Evolutionary conservation across 257 asterid genomes (phyloP).

Genomic region (Salvia splendens): DNA sequence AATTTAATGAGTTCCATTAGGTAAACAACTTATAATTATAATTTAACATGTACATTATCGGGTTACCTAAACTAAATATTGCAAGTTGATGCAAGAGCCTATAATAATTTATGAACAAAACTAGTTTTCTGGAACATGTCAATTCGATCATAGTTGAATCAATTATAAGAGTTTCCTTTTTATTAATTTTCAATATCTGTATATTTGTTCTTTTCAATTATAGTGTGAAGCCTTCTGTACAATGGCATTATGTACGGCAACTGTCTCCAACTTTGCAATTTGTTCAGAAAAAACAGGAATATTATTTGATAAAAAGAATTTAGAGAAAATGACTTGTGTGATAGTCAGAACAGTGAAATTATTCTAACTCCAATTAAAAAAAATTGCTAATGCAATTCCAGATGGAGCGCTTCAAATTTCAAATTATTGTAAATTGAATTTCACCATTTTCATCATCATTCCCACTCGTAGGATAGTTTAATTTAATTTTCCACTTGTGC

Average conservation of each 20-base stretch:
- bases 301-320: background rate
- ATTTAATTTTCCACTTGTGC: slow-evolving; percentile 24
- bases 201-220: background rate
- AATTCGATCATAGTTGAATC: too few relatives aligned
- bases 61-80: too few relatives aligned
- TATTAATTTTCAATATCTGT: background rate
- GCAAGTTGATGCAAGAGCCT: too few relatives aligned
- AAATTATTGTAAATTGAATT: slow-evolving; percentile 3
- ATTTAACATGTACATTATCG: too few relatives aligned
- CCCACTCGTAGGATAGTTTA: slow-evolving; percentile 3
- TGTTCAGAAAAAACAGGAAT: slow-evolving; percentile 4
- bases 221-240: slow-evolving; percentile 6
- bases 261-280: slow-evolving; percentile 22
- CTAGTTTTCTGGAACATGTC: too few relatives aligned
- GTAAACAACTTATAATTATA: too few relatives aligned
- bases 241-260: slow-evolving; percentile 18
- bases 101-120: too few relatives aligned
- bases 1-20: too few relatives aligned
- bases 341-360: slow-evolving; percentile 15
- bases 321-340: slow-evolving; percentile 18
- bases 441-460: slow-evolving; percentile 24
- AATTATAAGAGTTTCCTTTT: too few relatives aligned
- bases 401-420: slow-evolving; percentile 18
- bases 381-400: slow-evolving; percentile 26
- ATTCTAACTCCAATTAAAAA: background rate